Evolutionary conservation across 2,329 filamentous ascomycete genomes (phyloP).

Genomic region (Fusarium sp.): DNA sequence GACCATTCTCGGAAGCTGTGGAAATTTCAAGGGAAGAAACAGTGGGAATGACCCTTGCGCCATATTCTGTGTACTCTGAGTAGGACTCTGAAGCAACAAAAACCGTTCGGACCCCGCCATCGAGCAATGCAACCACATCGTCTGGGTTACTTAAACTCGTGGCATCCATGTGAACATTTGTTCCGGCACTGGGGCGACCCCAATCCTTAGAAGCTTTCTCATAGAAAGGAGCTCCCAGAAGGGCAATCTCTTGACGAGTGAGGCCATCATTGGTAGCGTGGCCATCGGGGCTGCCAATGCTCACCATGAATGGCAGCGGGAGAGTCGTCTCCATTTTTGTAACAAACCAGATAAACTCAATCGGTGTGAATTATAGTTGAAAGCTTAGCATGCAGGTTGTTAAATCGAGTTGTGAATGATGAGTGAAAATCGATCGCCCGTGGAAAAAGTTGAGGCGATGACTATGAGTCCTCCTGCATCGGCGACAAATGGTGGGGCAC

Average conservation of each 20-base stretch:
- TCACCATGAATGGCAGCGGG: constrained; percentile 70
- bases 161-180: constrained; percentile 79
- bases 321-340: constrained; percentile 70
- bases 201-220: constrained; percentile 61
- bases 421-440: constrained; percentile 36
- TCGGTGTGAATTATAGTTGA: not conserved
- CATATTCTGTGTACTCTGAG: constrained; percentile 63
- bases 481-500: constrained; percentile 43
- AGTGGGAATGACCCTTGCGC: constrained; percentile 63
- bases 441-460: constrained; percentile 41
- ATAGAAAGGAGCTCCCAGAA: constrained; percentile 68
- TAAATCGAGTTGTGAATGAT: constrained; percentile 28
- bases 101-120: constrained; percentile 84
- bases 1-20: constrained; percentile 57
- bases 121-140: constrained; percentile 81
- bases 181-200: constrained; percentile 58
- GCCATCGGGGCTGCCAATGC: constrained; percentile 61
- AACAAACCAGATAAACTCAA: constrained; percentile 8
- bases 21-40: constrained; percentile 58
- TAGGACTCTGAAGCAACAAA: constrained; percentile 81
- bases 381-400: not conserved
- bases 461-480: constrained; percentile 43
- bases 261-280: constrained; percentile 62
- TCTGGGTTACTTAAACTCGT: constrained; percentile 73
- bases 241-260: constrained; percentile 64